Base-by-base conservation (phyloP, 2,329 filamentous ascomycete genomes). In the Sarocladium brachiariae region DNA sequence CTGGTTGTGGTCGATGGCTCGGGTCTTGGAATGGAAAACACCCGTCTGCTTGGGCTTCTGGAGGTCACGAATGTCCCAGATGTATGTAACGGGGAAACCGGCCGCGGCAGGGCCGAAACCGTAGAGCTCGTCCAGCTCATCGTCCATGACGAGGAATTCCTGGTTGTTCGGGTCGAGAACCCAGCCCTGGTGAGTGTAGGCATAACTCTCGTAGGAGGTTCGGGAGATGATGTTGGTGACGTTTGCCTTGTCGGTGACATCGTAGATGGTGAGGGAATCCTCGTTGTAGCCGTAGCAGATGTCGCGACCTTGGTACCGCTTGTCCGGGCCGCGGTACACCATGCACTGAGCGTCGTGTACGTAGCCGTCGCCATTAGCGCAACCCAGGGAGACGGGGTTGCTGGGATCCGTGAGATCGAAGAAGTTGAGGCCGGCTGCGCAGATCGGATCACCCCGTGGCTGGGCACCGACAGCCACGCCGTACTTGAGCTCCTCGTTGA, bases 281-380 rank as follows among this genome's bases (percentile, higher is more conserved):
- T 75, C 74, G 55, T 76, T 74, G 64, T 75, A 78, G 25, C 70
- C 72, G 54, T 75, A 77, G 68, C 74, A 78, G 53, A 78, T 74
- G 52, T 77, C 72, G 8, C 61, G 65, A 33, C 70, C 73, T 2
- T 61, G 57, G 56, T 72, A 78, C 27, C 65, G 59, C 10, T 58
- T 61, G 54, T 78, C 73, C 0, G 48, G 47, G 4, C 51, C 51
- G 30, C 37, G 47, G 43, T 53, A 53, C n/a, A 51, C 49, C 18
- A 54, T 31, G 46, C 49, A 52, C 38, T 51, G 51, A 4, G 49
- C 53, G 53, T 83, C 78, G 57, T 82, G 79, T 2, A 81, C 78
- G 49, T 82, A 82, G 1, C 78, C 78, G 51, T 82, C 78, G 1
- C 68, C 62, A 11, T 67, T 67, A 8, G 74, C 75, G 53, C 78